Conservation (phyloP, 2,329 filamentous ascomycete genomes). For the Falciphora oryzae region DNA sequence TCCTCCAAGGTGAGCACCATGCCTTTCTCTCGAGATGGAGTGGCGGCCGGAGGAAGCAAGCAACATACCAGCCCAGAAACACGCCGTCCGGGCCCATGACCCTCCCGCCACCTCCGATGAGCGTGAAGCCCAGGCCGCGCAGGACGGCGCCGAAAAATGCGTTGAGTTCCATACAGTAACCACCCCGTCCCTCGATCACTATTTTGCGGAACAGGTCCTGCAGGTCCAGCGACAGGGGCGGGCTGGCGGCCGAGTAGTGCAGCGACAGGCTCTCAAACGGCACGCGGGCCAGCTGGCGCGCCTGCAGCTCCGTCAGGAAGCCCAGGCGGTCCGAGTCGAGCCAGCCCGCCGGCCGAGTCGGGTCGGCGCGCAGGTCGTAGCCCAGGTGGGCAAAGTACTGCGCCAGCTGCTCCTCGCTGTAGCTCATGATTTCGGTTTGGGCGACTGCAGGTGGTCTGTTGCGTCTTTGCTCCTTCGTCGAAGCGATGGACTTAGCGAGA, state of each 20-base stretch:
- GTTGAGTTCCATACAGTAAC: constrained; percentile 48
- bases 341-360: background rate
- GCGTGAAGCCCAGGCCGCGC: constrained; percentile 39
- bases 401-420: constrained; percentile 8
- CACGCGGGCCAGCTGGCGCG: constrained; percentile 40
- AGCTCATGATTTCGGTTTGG: background rate
- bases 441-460: no score
- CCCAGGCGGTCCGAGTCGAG: constrained; percentile 14
- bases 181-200: constrained; percentile 38
- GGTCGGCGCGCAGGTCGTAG: background rate
- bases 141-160: constrained; percentile 41
- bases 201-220: constrained; percentile 27
- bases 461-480: no score
- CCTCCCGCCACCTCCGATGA: constrained; percentile 30
- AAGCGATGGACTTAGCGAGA: no score
- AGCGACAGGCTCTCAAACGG: constrained; percentile 50
- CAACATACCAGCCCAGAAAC: constrained; percentile 23
- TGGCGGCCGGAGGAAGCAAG: background rate
- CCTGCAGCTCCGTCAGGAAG: constrained; percentile 26
- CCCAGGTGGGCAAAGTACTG: constrained; percentile 11
- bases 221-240: constrained; percentile 23
- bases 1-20: background rate
- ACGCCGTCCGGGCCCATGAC: constrained; percentile 11
- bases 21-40: background rate
- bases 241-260: constrained; percentile 35